Evolutionary conservation across 169 alveolate genomes (phyloP), one percentile per base, ranked within the genome.

Genomic region (Eimeria maxima): DNA sequence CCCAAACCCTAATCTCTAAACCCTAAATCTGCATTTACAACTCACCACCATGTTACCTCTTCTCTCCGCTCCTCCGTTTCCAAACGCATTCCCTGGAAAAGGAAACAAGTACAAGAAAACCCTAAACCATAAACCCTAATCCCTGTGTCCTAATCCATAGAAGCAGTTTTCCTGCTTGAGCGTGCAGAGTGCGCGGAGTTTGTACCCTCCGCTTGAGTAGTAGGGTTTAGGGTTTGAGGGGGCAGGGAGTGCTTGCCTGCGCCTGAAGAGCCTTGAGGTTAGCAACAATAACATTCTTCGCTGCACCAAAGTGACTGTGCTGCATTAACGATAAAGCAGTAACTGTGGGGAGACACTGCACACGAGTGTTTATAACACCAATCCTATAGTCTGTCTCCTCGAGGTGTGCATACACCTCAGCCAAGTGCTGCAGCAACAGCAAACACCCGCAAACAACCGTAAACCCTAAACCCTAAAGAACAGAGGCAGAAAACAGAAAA

Each of bases 351-450:
- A 45, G 69, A 38, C 83, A 74, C 44, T 45, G 27, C 45, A 29
- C n/a, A 67, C 95, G 95, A 8, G 84, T 65, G 65, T 69, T 74
- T 14, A 92, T 76, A 27, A 92, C 95, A 27, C 95, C 95, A 10
- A 84, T 90, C 2, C 87, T 57, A 65, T 92, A 92, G 71, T 92
- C 95, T 16, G 84, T 67, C 83, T 92, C 95, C n/a, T 92, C 95
- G 29, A 92, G 95, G 63, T 92, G 95, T n/a, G 60, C 91, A 42
- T 92, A 92, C 69, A 92, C 91, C 92, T 92, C 95, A 27, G 73
- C 91, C 0, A 92, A 69, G 55, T 76, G 80, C 95, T 92, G 95
- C 47, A 33, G 11, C 45, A 33, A 42, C 69, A 60, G 38, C 38
- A 33, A 1, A 33, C 38, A 11, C 13, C 20, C 20, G 20, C 2